phyloP scores from a whole-genome alignment of 352 stramenopile genomes.

The Phytophthora pistaciae region DNA sequence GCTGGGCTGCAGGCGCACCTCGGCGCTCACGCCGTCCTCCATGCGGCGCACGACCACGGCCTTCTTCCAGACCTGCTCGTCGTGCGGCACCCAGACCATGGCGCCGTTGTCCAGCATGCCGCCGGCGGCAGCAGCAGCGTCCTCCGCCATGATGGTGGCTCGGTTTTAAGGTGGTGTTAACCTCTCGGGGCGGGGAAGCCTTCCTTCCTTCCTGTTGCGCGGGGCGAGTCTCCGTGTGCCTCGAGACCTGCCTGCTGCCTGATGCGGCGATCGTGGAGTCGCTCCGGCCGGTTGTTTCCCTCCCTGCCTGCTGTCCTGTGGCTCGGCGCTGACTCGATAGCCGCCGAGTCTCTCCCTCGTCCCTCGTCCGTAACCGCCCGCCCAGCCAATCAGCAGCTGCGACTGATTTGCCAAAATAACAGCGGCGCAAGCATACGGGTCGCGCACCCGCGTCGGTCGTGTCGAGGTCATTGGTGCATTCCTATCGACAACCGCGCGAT shows the following conservation, averaged over 20 bases:
- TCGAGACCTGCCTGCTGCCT: not conserved
- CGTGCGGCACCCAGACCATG: slow-evolving; percentile 86
- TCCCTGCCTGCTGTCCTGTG: slow-evolving; percentile 4
- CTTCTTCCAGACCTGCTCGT: slow-evolving; percentile 81
- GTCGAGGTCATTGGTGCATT: not conserved
- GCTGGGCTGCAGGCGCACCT: slow-evolving; percentile 73
- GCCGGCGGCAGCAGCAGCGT: slow-evolving; percentile 23
- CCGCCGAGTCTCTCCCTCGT: slow-evolving; percentile 34
- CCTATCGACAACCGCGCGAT: not conserved
- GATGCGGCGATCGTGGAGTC: slow-evolving; percentile 28
- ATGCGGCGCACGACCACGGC: slow-evolving; percentile 71
- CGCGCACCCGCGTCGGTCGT: not conserved
- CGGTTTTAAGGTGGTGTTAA: not conserved
- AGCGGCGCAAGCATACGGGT: not conserved
- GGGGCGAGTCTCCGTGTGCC: slow-evolving; percentile 22
- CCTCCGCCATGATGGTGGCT: slow-evolving; percentile 39
- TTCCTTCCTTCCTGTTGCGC: slow-evolving; percentile 18
- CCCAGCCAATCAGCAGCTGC: slow-evolving; percentile 33
- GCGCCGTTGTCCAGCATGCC: slow-evolving; percentile 70
- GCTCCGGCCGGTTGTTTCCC: slow-evolving; percentile 7
- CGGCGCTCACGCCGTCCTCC: slow-evolving; percentile 52
- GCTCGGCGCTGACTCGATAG: slow-evolving; percentile 29
- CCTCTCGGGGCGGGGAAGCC: not conserved
- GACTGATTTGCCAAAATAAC: slow-evolving; percentile 1
- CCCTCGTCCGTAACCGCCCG: slow-evolving; percentile 28